Conservation (phyloP, 2,329 filamentous ascomycete genomes). For the Pleomassaria siparia region DNA sequence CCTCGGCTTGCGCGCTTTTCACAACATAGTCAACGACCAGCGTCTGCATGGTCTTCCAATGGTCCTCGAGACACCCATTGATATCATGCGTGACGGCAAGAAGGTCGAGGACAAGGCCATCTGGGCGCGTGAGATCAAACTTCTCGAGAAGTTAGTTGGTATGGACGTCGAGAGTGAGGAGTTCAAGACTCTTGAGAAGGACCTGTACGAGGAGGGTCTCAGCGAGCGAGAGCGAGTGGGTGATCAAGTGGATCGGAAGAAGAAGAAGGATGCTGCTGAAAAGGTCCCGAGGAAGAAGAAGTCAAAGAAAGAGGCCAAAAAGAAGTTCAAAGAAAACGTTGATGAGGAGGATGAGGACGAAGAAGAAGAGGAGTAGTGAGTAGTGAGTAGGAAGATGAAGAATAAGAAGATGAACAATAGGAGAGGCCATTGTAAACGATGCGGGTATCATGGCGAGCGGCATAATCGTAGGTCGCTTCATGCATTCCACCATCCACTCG, state of each 20-base stretch:
- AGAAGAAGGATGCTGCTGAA: constrained; percentile 43
- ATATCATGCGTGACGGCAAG: constrained; percentile 66
- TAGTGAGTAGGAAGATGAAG: too few relatives aligned
- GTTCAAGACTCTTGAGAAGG: constrained; percentile 66
- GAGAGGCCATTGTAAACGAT: too few relatives aligned
- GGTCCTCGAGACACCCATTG: constrained; percentile 95
- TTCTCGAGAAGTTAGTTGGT: constrained; percentile 83
- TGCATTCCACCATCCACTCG: too few relatives aligned
- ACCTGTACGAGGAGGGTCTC: constrained; percentile 67
- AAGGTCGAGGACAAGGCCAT: constrained; percentile 75
- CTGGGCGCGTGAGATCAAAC: constrained; percentile 93
- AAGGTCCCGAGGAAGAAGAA: constrained; percentile 38
- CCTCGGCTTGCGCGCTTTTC: constrained; percentile 85
- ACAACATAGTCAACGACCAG: constrained; percentile 82
- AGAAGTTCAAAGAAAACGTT: too few relatives aligned
- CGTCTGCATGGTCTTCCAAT: constrained; percentile 79
- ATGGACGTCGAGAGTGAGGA: constrained; percentile 76
- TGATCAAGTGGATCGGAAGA: constrained; percentile 71
- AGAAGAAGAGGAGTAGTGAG: not conserved
- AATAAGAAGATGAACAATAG: too few relatives aligned
- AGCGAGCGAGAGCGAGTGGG: constrained; percentile 73
- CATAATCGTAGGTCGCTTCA: too few relatives aligned
- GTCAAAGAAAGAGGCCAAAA: not conserved
- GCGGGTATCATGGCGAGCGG: too few relatives aligned
- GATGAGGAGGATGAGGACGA: not conserved